A percentile compares a stretch with the other conserved stretches of the same genome.
These are phyloP conservation scores for Coemansia brasiliensis DNA, from an alignment of 192 early-diverging fungal species.

Conservation along the genomic window DNA sequence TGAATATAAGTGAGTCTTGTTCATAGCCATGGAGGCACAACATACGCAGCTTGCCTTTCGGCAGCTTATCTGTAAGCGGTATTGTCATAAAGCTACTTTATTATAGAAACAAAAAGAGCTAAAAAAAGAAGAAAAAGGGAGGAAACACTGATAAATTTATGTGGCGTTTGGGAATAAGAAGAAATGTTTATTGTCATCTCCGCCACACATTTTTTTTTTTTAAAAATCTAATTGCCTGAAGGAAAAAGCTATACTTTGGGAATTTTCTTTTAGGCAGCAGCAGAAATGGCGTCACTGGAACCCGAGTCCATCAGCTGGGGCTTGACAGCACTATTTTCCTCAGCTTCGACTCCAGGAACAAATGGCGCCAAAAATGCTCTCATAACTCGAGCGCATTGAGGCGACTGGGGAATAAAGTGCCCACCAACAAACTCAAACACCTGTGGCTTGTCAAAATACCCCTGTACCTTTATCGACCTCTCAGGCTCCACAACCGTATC, in stretches of 20 bases:
- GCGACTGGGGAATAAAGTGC: constrained; percentile 48
- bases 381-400: constrained; percentile 32
- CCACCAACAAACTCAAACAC: constrained; percentile 50
- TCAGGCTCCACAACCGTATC: constrained; percentile 38
- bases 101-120: not conserved
- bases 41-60: constrained; percentile 20
- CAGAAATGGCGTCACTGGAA: too few relatives aligned
- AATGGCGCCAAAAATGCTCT: constrained; percentile 28
- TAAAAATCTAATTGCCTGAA: too few relatives aligned
- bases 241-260: too few relatives aligned
- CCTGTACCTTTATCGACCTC: constrained; percentile 15
- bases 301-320: too few relatives aligned
- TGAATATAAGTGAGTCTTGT: constrained; percentile 45
- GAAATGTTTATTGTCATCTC: too few relatives aligned
- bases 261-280: too few relatives aligned
- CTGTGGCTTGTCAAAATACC: constrained; percentile 22
- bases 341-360: constrained; percentile 23
- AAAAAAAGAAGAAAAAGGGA: not conserved
- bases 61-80: not conserved
- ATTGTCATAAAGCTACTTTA: not conserved
- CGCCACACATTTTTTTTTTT: too few relatives aligned
- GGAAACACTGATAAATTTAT: not conserved
- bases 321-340: not conserved
- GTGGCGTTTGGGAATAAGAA: not conserved
- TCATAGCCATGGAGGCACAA: constrained; percentile 55